A percentile compares a stretch with the other conserved stretches of the same genome.
Conservation (phyloP, 768 basidiomycete genomes). For the Coprinopsis marcescibilis region DNA sequence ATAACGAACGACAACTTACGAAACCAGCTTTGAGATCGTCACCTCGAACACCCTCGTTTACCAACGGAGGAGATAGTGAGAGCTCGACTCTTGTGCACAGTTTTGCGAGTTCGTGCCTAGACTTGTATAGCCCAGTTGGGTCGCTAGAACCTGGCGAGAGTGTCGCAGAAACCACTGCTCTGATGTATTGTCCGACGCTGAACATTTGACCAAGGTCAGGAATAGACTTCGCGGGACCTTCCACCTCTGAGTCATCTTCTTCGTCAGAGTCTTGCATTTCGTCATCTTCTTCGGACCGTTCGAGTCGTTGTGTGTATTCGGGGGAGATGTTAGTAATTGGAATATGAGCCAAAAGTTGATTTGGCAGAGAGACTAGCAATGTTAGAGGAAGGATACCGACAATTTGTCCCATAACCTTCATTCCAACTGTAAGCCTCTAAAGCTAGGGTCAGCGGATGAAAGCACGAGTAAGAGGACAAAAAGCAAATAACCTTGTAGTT, state of each 20-base stretch:
- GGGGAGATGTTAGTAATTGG: constrained; percentile 90
- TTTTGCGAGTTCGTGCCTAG: constrained; percentile 61
- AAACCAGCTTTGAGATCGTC: constrained; percentile 70
- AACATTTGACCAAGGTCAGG: constrained; percentile 79
- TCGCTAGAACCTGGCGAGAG: constrained; percentile 55
- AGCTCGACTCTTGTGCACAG: constrained; percentile 79
- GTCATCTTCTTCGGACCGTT: constrained; percentile 45
- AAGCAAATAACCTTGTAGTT: constrained; percentile 74
- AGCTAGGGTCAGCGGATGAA: constrained; percentile 9
- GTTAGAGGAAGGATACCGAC: constrained; percentile 83
- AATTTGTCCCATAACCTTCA: constrained; percentile 86
- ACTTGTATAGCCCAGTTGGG: constrained; percentile 48
- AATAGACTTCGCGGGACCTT: constrained; percentile 21
- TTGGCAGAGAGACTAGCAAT: constrained; percentile 89
- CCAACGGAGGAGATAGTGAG: constrained; percentile 73
- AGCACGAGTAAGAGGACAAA: not conserved
- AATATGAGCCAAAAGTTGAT: constrained; percentile 89
- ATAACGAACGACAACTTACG: constrained; percentile 29
- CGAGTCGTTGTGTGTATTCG: constrained; percentile 68
- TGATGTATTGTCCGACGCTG: constrained; percentile 78
- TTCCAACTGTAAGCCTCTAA: constrained; percentile 75
- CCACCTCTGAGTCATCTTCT: constrained; percentile 43
- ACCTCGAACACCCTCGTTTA: constrained; percentile 77
- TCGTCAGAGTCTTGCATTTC: constrained; percentile 40
- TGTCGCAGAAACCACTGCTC: constrained; percentile 63